Base-by-base conservation (phyloP, 208 protist species). In the Leishmania martiniquensis region DNA sequence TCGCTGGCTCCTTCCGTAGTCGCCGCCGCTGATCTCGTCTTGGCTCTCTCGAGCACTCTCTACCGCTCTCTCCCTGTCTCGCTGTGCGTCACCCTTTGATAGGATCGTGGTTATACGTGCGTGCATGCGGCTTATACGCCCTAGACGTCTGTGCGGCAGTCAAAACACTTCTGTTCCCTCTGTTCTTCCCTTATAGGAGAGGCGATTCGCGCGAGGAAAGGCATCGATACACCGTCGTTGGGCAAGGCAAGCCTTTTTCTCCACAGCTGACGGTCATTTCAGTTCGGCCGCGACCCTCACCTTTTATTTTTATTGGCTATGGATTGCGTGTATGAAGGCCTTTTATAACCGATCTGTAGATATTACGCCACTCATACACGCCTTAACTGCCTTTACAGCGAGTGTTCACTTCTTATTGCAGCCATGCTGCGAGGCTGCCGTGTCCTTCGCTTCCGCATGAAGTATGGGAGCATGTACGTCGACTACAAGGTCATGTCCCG, bases 401-500 rank as follows among this genome's bases (percentile, higher is more conserved):
- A 13, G 37, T 68, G 2, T 68, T 49, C 22, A 44, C 39, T 57
- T 6, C 34, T 42, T 20, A 13, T 25, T n/a, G 3, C 47, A 13
- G 9, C 62, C 66, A 86, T 92, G 89, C 66, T 95, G 67, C 87
- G 91, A 4, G 7, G 62, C 17, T 80, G 81, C 25, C 82, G 75
- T 6, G 44, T 83, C 29, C 76, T 76, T 1, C 57, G 45, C 20
- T 97, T 96, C 78, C 68, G 85, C 51, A 96, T 96, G 86, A 72
- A 67, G 55, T 39, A 77, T 32, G 92, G 92, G 0, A 84, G 88
- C 62, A 95, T 97, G 91, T 77, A 89, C 54, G 91, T 97, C 0
- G 94, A 97, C 74, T 97, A 93, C 85, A 97, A 96, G 76, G 73
- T 95, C 15, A 73, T 86, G 47, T 96, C 92, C 6, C 86, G 94